Percentiles rank a stretch among this genome's conserved stretches.
Evolutionary conservation across 129 eudicot genomes (phyloP).

Genomic region (Chrysanthemum seticuspe): DNA sequence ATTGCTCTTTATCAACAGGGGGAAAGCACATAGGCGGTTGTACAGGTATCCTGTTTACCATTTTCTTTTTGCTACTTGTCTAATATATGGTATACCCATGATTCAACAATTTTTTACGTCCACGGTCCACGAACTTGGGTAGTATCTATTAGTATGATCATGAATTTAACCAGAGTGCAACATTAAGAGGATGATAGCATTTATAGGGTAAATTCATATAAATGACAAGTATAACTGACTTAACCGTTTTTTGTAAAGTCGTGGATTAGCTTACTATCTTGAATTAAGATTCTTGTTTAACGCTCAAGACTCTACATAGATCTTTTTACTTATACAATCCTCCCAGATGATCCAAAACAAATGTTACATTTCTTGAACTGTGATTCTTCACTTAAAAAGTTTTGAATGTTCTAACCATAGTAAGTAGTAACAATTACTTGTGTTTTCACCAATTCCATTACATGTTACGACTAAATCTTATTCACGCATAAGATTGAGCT

Average conservation of each 20-base stretch:
- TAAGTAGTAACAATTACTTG: too few species aligned
- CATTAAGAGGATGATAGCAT: neutral
- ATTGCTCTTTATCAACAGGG: conserved; percentile 47
- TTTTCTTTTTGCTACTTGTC: neutral
- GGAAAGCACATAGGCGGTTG: conserved; percentile 94
- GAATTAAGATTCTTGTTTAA: too few species aligned
- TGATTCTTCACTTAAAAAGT: neutral
- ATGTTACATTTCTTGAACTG: neutral
- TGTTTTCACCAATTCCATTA: too few species aligned
- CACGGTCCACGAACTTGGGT: too few species aligned
- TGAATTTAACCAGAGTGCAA: neutral
- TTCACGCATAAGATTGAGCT: too few species aligned
- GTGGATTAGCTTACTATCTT: neutral
- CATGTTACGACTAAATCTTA: too few species aligned
- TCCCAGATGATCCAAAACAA: neutral
- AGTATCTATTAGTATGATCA: too few species aligned
- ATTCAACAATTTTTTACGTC: neutral
- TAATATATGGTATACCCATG: neutral
- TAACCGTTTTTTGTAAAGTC: neutral
- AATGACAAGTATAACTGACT: too few species aligned
- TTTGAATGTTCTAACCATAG: too few species aligned
- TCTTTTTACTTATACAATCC: neutral
- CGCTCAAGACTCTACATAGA: too few species aligned
- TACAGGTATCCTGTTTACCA: conserved; percentile 54
- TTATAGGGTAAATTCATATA: conserved; percentile 2